Evolutionary conservation across 2,329 filamentous ascomycete species (phyloP), one percentile per base, ranked within the genome.

Genomic region (Hypoxylon sp.): DNA sequence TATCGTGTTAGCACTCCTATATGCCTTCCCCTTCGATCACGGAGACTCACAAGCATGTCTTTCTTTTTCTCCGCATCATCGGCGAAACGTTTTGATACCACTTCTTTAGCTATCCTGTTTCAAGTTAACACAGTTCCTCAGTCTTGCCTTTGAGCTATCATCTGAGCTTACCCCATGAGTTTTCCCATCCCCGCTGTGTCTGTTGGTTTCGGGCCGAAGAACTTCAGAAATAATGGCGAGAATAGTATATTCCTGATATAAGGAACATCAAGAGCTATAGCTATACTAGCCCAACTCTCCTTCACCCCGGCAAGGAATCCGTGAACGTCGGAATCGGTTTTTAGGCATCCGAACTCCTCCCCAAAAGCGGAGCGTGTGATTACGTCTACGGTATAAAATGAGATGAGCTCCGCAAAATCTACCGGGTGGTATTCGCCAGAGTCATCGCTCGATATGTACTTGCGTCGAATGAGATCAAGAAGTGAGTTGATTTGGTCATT

Each of bases 351-450:
- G 36, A 77, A 72, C 3, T 70, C 63, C 11, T 73, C 51, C 7
- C 75, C 74, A 13, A 74, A 74, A 0, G 75, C 65, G 10, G 77
- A 61, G 2, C 65, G 62, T 30, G 72, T 71, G 53, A 78, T 73
- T 11, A 73, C 72, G 55, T 77, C 76, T 6, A 78, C 36, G 6
- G 70, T 71, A 30, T 71, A 73, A 21, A 64, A 67, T 1, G 62
- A 49, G 5, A 67, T 28, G 2, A 69, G 46, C n/a, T 59, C 32
- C 10, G 57, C 67, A 1, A 75, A 63, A 30, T 71, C 56, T 14
- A 71, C 34, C 3, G 63, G 58, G n/a, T 53, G 61, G 30, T 30
- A 57, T 19, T 55, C 45, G 5, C 48, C 36, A 1, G n/a, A 14
- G 2, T 58, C 48, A 14, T 51, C 34, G 10, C n/a, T 30, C 10